Conservation (phyloP, 495 filamentous ascomycete species). For the Aspergillus nidulans region DNA sequence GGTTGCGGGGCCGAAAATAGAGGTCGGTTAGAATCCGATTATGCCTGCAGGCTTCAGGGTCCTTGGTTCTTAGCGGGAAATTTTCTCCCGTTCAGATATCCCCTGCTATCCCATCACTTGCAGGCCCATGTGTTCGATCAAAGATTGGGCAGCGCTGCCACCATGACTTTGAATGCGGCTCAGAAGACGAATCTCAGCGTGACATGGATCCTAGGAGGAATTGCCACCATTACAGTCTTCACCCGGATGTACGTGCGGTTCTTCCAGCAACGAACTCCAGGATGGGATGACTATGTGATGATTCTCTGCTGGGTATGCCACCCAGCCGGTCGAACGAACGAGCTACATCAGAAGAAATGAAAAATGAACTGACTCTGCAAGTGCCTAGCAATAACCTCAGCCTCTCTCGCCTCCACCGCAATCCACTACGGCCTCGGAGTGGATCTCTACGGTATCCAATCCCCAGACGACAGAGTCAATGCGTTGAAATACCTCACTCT, state of each 20-base stretch:
- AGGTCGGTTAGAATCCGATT: too few relatives aligned
- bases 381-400: not conserved
- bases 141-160: too few relatives aligned
- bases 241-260: not conserved
- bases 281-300: constrained; percentile 1
- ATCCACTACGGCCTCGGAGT: constrained; percentile 3
- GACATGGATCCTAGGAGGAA: not conserved
- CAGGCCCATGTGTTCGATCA: too few relatives aligned
- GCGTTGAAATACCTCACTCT: constrained; percentile 3
- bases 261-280: not conserved
- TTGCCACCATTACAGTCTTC: not conserved
- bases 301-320: not conserved
- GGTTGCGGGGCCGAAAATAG: too few relatives aligned
- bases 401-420: not conserved
- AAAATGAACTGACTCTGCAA: not conserved
- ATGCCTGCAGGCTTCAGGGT: too few relatives aligned
- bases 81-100: too few relatives aligned
- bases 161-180: not conserved
- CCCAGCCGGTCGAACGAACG: too few relatives aligned
- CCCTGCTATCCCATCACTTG: too few relatives aligned
- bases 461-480: not conserved
- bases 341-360: not conserved
- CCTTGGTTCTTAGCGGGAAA: too few relatives aligned
- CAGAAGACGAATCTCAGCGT: not conserved
- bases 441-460: not conserved